Base-by-base conservation (phyloP, 148 eudicot genomes). In the Rhododendron henanense region DNA sequence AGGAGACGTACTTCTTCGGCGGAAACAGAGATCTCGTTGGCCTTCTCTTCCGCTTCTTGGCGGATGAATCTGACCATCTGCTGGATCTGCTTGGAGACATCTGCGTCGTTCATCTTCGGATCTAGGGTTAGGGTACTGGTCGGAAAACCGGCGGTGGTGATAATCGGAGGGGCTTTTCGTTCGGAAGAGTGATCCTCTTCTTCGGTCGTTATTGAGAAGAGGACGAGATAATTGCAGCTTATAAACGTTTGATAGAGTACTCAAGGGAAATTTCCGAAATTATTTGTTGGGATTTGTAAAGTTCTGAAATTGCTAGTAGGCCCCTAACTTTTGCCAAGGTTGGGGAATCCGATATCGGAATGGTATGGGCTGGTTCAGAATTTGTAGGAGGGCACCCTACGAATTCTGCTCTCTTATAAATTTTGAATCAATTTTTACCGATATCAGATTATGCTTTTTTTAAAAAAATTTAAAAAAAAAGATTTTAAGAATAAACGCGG, bases 11-110 rank as follows among this genome's bases (percentile, higher is more conserved):
- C 94, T 89, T 93, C 95, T 87, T 92, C 94, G 81, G 98, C 98
- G 25, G 98, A 91, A 82, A 95, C 96, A 35, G 93, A 92, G 93
- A 95, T 95, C 92, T 95, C 96, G 84, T 95, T 95, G 84, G 98
- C 92, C 83, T 95, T 95, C 88, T 95, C 96, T 76, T 93, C 98
- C 63, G 96, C 98, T 89, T 95, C 98, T 85, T 93, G 96, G 87
- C 94, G 96, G 90, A 95, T 95, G 91, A 95, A 95, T 55, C 91
- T 87, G 79, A 94, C 98, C 98, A 95, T 95, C 95, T 95, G 96
- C 89, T 95, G 92, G 92, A 95, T 95, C 96, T 95, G 98, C 92
- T 90, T 92, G 78, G 94, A 92, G 45, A 95, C 98, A 91, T 93
- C 96, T 50, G 89, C 91, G 91, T 93, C 94, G 86, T 93, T 93